A percentile compares a stretch with the other conserved stretches of the same genome.
These are phyloP conservation scores for Trichoderma harzianum DNA, from an alignment of 2,329 filamentous ascomycete genomes.

Conservation along the genomic window DNA sequence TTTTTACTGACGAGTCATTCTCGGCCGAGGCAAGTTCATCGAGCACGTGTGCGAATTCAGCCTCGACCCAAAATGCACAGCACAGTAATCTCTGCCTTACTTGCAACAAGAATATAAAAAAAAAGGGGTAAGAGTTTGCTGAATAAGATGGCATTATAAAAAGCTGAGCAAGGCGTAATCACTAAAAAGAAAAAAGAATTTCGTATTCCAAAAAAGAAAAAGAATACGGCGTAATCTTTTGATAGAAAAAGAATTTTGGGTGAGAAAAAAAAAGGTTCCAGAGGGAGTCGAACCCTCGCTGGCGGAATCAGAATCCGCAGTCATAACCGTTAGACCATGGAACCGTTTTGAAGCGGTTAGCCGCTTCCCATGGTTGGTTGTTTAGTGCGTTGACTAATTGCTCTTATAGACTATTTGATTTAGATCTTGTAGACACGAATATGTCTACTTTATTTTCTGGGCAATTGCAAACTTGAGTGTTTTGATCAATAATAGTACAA, in stretches of 20 bases:
- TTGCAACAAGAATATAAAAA: neutral
- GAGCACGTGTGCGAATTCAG: neutral
- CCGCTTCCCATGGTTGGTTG: slow-evolving; percentile 13
- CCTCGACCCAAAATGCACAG: neutral
- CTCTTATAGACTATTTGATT: neutral
- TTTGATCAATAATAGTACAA: too few relatives aligned
- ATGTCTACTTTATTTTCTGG: neutral
- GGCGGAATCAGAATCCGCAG: slow-evolving; percentile 22
- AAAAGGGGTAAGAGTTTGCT: neutral
- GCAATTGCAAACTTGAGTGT: neutral
- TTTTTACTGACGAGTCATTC: neutral
- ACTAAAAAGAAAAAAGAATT: neutral
- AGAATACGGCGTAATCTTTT: too few relatives aligned
- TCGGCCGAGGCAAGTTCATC: neutral
- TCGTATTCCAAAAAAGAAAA: too few relatives aligned
- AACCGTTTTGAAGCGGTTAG: slow-evolving; percentile 17
- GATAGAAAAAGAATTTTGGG: neutral
- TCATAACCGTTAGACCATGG: slow-evolving; percentile 22
- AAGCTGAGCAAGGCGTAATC: neutral
- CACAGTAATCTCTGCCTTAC: neutral
- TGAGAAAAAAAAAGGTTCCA: slow-evolving; percentile 14
- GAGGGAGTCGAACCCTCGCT: slow-evolving; percentile 22
- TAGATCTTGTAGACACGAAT: too few relatives aligned
- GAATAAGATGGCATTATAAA: neutral
- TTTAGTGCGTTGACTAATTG: neutral